Base-by-base conservation (phyloP, 805 yeast species). In the Candida ipomoeae region DNA sequence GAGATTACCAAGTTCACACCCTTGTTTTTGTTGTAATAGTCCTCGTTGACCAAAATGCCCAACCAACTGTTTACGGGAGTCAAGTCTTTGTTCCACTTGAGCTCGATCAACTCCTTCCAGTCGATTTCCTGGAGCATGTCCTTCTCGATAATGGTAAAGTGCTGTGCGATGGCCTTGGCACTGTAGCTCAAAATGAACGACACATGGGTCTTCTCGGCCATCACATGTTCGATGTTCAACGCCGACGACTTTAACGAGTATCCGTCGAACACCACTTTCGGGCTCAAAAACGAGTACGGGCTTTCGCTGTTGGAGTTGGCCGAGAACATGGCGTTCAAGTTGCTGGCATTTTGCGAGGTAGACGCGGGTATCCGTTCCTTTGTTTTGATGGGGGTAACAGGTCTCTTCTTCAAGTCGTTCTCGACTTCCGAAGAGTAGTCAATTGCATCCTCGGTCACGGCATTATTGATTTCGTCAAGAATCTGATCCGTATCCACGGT, bases 51-150 rank as follows among this genome's bases (percentile, higher is more conserved):
- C 48, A 91, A 71, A 33, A 88, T 75, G 54, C 82, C 85, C 26
- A 90, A 69, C 99, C 99, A 94, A 60, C 94, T 87, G 55, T 82
- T 83, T 20, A 83, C 84, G 1, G 90, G 85, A 1, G 77, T 79
- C 44, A 86, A 65, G 34, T 82, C 81, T 51, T 79, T 79, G 47
- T 81, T 80, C 89, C 96, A 86, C 44, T 81, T 77, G 54, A 87
- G 69, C 54, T 89, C 91, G 40, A 91, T 75, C 40, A 92, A 74
- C 57, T 89, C 96, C 59, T 83, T 84, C 97, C 98, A 92, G 65
- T 92, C 97, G 37, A 94, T 78, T 60, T 89, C 96, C 47, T 81
- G 77, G 20, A 91, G 67, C 40, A 90, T 79, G 65, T 94, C 98
- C 48, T 83, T 75, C 65, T 94, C 99, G 55, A 92, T 86, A 44